Evolutionary conservation across 2,329 filamentous ascomycete genomes (phyloP).

Genomic region (Aschersonia sp.): DNA sequence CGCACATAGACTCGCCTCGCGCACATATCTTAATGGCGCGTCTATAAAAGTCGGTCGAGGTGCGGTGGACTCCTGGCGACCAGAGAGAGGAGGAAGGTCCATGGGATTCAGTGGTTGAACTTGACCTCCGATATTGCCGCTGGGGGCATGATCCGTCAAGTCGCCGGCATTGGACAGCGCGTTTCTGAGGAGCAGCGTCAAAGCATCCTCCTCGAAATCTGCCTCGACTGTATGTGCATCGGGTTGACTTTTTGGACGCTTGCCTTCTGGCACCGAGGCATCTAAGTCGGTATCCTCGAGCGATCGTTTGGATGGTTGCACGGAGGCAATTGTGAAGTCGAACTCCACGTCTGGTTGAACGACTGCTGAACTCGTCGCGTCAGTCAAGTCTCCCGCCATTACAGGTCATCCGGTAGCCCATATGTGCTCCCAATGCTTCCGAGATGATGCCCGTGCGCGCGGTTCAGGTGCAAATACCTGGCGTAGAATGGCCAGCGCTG

Average conservation of each 20-base stretch:
- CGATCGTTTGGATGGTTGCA: slow-evolving; percentile 22
- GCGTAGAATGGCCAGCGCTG: slow-evolving; percentile 17
- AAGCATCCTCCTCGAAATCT: slow-evolving; percentile 19
- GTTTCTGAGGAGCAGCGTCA: slow-evolving; percentile 23
- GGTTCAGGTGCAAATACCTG: slow-evolving; percentile 12
- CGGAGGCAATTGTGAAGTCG: slow-evolving; percentile 19
- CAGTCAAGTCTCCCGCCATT: not conserved
- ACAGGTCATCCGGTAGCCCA: too few species aligned
- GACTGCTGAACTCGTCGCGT: not conserved
- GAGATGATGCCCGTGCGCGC: too few species aligned
- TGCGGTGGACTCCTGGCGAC: slow-evolving; percentile 5
- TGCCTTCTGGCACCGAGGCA: slow-evolving; percentile 16
- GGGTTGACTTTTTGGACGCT: slow-evolving; percentile 15
- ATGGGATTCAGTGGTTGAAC: not conserved
- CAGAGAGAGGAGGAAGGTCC: too few species aligned
- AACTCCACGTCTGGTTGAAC: slow-evolving; percentile 11
- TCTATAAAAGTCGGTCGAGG: slow-evolving; percentile 13
- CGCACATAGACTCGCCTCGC: slow-evolving; percentile 21
- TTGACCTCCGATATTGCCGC: slow-evolving; percentile 7
- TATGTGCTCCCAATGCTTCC: too few species aligned
- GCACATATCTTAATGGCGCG: slow-evolving; percentile 15
- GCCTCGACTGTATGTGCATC: slow-evolving; percentile 13
- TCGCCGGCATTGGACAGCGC: slow-evolving; percentile 24
- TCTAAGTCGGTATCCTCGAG: slow-evolving; percentile 15
- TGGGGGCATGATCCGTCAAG: slow-evolving; percentile 18